Base-by-base conservation (phyloP, 2,329 filamentous ascomycete genomes). In the Lasiodiplodia hormozganensis region DNA sequence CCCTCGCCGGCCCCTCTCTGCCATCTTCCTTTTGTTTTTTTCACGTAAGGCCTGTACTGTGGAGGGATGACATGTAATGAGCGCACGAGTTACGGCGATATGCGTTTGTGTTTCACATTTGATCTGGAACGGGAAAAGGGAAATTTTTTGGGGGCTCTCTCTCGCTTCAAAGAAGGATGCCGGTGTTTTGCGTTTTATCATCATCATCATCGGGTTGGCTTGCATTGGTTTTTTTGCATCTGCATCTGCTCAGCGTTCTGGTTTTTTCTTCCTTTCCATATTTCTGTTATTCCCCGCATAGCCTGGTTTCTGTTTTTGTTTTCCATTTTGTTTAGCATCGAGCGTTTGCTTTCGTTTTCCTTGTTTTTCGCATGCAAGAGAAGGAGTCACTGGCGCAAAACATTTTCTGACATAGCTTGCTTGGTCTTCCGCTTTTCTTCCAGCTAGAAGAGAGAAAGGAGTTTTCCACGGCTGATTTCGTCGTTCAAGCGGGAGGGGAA, bases 41-140 rank as follows among this genome's bases (percentile, higher is more conserved):
- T 47, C 25, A 34, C 47, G 60, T 62, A 62, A 62, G 60, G 25
- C 28, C 28, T 62, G 60, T 62, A 62, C 60, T 62, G 28, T 31
- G 60, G 60, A 62, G 60, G 43, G 25, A 51, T 16, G 60, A 62
- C 47, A 31, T 62, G 60, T 62, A 62, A 62, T 62, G 60, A 62
- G 60, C 60, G 60, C 60, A 62, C 60, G 60, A 62, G 60, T 62
- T 62, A 62, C 60, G 60, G 60, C 60, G 60, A 21, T 31, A 62
- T 52, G 43, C 60, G 60, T 62, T 28, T 62, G 43, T 62, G 14
- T 62, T 62, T 62, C 16, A 25, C 25, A 36, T 28, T 28, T 49
- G 49, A 28, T 31, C 60, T 52, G 60, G 60, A 28, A 51, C 25
- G 43, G 60, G 43, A 62, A 36, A 23, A 4, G 53, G 52, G 10